Percentiles rank a stretch among this genome's conserved stretches.
Evolutionary conservation across 2,329 filamentous ascomycete species (phyloP).

Genomic region (Claviceps maximensis): DNA sequence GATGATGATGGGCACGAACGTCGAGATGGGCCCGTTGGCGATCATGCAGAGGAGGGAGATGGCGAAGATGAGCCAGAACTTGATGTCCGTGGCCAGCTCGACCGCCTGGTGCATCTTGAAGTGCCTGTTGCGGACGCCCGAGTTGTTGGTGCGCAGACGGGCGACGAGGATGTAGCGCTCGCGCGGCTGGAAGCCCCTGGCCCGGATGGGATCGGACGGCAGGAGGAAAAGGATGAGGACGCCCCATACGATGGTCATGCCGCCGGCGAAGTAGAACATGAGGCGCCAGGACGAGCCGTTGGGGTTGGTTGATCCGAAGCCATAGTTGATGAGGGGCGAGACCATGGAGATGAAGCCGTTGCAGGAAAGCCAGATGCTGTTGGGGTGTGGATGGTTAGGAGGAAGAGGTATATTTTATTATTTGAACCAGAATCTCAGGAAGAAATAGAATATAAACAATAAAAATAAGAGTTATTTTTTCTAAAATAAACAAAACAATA

Average conservation of each 20-base stretch:
- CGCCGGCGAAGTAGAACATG: constrained; percentile 46
- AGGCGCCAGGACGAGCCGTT: constrained; percentile 39
- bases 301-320: constrained; percentile 41
- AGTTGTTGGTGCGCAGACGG: constrained; percentile 12
- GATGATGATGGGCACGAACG: constrained; percentile 15
- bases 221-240: constrained; percentile 42
- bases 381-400: too few relatives aligned
- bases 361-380: constrained; percentile 16
- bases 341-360: constrained; percentile 50
- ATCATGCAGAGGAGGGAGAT: constrained; percentile 29
- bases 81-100: constrained; percentile 19
- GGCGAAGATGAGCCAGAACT: constrained; percentile 44
- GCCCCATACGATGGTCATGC: constrained; percentile 39
- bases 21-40: constrained; percentile 33
- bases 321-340: constrained; percentile 45
- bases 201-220: constrained; percentile 48
- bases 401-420: too few relatives aligned
- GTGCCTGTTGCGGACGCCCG: constrained; percentile 13
- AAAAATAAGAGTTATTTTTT: too few relatives aligned
- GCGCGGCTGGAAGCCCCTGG: constrained; percentile 39
- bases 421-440: background rate
- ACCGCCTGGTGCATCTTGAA: constrained; percentile 32
- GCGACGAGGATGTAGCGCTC: constrained; percentile 31
- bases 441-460: background rate
- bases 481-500: too few relatives aligned